Evolutionary conservation across 352 stramenopile genomes (phyloP).

Genomic region (Thalassiosira mediterranea): DNA sequence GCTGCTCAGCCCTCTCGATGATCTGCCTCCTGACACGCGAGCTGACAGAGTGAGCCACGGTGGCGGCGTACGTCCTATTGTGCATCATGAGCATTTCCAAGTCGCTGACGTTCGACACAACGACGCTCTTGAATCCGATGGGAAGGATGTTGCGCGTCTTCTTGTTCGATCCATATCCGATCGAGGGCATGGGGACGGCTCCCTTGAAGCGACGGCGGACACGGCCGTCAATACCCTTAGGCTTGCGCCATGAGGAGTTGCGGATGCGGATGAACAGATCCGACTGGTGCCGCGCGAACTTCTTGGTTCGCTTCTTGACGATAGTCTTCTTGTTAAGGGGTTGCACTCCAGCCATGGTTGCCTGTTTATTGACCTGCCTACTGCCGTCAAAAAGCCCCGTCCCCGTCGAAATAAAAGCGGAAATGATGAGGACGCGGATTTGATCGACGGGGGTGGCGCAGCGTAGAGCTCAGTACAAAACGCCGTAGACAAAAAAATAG

Average conservation of each 20-base stretch:
- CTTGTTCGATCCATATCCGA: conserved; percentile 99
- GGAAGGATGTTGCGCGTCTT: conserved; percentile 97
- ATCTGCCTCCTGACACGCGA: conserved; percentile 96
- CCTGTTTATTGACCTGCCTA: conserved; percentile 16
- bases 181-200: conserved; percentile 96
- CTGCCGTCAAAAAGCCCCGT: conserved; percentile 2
- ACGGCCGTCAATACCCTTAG: conserved; percentile 99
- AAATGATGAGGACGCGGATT: too few relatives aligned
- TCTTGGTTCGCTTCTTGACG: conserved; percentile 99
- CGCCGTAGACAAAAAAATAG: too few relatives aligned
- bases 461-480: too few relatives aligned
- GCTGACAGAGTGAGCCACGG: conserved; percentile 98
- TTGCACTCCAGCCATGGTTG: conserved; percentile 83
- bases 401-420: neutral
- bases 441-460: conserved; percentile 15
- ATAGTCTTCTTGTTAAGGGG: conserved; percentile 89
- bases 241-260: conserved; percentile 94
- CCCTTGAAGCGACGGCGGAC: conserved; percentile 99
- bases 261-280: conserved; percentile 98
- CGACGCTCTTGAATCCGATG: conserved; percentile 99
- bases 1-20: conserved; percentile 96
- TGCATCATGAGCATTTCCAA: conserved; percentile 97
- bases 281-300: conserved; percentile 99
- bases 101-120: conserved; percentile 98
- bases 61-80: conserved; percentile 98